Percentiles rank a stretch among this genome's conserved stretches.
Conservation (phyloP, 192 early-diverging fungal genomes). For the Coemansia sp. region DNA sequence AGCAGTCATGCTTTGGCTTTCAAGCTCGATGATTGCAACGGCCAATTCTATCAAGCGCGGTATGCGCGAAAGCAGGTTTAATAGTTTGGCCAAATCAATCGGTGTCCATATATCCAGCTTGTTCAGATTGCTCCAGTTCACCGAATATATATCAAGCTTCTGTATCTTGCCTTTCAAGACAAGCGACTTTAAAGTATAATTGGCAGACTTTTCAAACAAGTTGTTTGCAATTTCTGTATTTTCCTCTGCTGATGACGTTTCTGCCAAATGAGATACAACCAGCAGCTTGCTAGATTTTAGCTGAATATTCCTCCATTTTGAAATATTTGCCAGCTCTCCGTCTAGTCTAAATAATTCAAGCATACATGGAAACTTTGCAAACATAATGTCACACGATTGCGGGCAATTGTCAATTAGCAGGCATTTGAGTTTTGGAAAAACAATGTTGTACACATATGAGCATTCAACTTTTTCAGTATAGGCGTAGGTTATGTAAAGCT, state of each 20-base stretch:
- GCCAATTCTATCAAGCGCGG: neutral
- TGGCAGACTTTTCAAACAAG: neutral
- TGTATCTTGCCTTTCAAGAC: neutral
- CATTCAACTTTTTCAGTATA: neutral
- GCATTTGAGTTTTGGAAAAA: neutral
- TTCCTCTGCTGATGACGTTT: neutral
- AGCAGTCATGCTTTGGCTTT: neutral
- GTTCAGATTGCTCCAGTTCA: neutral
- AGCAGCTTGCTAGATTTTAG: neutral
- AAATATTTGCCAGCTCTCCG: neutral
- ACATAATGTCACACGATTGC: neutral
- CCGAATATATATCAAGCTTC: neutral
- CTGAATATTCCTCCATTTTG: neutral
- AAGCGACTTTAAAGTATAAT: neutral
- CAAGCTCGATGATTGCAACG: neutral
- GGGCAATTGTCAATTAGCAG: neutral
- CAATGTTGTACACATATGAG: neutral
- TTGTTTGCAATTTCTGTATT: neutral
- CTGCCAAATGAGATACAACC: neutral
- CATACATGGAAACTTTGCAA: neutral
- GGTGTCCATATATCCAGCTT: neutral
- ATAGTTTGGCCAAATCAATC: neutral
- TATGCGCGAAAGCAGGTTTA: neutral
- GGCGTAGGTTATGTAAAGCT: neutral
- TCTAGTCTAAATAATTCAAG: neutral